Percentiles rank a stretch among this genome's conserved stretches.
Evolutionary conservation across 1,139 yeast species (phyloP).

Genomic region (Scheffersomyces titani): DNA sequence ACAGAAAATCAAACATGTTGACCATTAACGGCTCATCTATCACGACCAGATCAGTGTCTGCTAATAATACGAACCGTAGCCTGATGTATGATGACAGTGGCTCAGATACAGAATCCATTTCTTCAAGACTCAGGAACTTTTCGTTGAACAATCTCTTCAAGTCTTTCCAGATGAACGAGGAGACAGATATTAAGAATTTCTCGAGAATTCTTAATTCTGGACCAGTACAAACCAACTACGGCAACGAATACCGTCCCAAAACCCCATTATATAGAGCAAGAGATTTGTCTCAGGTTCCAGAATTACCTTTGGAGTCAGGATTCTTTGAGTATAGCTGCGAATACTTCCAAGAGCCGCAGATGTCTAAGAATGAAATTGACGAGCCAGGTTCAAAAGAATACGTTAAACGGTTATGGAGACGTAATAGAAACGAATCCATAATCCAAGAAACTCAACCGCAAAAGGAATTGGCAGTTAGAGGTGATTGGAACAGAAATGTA

Average conservation of each 20-base stretch:
- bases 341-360: constrained; percentile 95
- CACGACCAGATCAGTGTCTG: constrained; percentile 36
- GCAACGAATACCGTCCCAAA: constrained; percentile 49
- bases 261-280: constrained; percentile 54
- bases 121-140: constrained; percentile 39
- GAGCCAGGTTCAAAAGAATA: constrained; percentile 93
- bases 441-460: constrained; percentile 90
- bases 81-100: constrained; percentile 16
- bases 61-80: constrained; percentile 18
- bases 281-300: constrained; percentile 37
- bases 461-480: constrained; percentile 78
- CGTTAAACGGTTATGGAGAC: constrained; percentile 82
- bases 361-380: constrained; percentile 82
- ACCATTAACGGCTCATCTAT: constrained; percentile 32
- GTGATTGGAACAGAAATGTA: constrained; percentile 79
- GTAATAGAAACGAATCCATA: constrained; percentile 83
- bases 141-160: constrained; percentile 46
- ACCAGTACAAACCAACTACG: constrained; percentile 50
- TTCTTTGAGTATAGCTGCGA: constrained; percentile 89
- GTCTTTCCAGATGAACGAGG: constrained; percentile 45
- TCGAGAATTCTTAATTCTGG: constrained; percentile 39
- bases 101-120: constrained; percentile 36
- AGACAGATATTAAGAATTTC: constrained; percentile 39
- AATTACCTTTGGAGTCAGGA: constrained; percentile 67
- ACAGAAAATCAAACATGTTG: constrained; percentile 28